Evolutionary conservation across 108 stramenopile genomes (phyloP).

Genomic region (Nannochloropsis oceanica): DNA sequence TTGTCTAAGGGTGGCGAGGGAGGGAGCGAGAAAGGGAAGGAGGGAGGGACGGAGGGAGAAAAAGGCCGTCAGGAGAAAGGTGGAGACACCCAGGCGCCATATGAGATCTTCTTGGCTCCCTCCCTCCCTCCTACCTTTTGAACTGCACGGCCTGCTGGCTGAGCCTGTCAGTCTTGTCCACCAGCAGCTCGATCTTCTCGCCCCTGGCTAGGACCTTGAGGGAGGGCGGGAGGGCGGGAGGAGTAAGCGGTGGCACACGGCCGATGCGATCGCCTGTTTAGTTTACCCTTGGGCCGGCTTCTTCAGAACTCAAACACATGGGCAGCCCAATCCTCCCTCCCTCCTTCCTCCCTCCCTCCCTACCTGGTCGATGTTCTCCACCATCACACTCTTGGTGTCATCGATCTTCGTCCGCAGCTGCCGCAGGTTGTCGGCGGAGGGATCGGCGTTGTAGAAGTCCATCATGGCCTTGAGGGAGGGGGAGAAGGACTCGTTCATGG

Average conservation of each 20-base stretch:
- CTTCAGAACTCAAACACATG: neutral
- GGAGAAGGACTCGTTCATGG: conserved; percentile 76
- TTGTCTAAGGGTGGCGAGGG: neutral
- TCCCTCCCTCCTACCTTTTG: neutral
- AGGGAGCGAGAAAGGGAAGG: neutral
- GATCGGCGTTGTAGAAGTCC: conserved; percentile 58
- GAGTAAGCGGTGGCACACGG: neutral
- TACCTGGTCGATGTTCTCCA: conserved; percentile 67
- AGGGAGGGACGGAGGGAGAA: neutral
- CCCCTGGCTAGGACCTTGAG: conserved; percentile 53
- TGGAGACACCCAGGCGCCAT: neutral
- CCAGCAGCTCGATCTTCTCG: conserved; percentile 94
- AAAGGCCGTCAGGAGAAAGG: neutral
- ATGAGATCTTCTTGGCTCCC: neutral
- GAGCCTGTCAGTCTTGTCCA: conserved; percentile 88
- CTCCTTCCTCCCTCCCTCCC: neutral
- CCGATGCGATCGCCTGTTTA: too few relatives aligned
- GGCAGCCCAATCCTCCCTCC: neutral
- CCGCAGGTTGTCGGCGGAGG: conserved; percentile 5
- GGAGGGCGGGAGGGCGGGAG: neutral
- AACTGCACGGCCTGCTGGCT: neutral
- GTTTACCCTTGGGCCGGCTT: too few relatives aligned
- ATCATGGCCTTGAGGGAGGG: conserved; percentile 55
- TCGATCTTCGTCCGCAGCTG: conserved; percentile 71
- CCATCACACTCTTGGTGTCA: conserved; percentile 83